A percentile compares a stretch with the other conserved stretches of the same genome.
Evolutionary conservation across 1,284 basidiomycete genomes (phyloP).

Genomic region (Trichosporon asahii): DNA sequence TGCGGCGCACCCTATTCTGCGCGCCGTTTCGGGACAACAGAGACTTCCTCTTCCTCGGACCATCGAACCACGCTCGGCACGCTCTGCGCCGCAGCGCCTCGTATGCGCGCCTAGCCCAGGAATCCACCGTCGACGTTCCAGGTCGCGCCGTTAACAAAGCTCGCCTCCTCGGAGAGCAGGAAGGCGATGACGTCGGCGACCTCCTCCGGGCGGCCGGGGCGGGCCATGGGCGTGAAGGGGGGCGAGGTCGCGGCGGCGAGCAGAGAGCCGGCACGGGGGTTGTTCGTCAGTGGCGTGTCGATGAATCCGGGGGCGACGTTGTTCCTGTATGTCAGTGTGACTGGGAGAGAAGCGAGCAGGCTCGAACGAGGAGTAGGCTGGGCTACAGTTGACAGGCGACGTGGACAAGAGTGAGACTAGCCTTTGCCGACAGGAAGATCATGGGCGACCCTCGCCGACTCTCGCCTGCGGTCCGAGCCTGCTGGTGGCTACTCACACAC

Average conservation of each 20-base stretch:
- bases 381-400: too few relatives aligned
- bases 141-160: conserved; percentile 36
- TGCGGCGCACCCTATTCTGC: too few relatives aligned
- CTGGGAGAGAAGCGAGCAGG: neutral
- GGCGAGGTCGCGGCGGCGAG: neutral
- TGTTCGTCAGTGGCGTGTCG: conserved; percentile 12
- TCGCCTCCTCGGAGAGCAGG: conserved; percentile 31
- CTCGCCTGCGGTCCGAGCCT: too few relatives aligned
- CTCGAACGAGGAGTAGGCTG: too few relatives aligned
- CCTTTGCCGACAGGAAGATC: too few relatives aligned
- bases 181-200: conserved; percentile 35
- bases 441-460: too few relatives aligned
- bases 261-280: neutral
- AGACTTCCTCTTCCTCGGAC: too few relatives aligned
- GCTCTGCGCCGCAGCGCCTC: neutral
- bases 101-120: neutral
- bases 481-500: conserved; percentile 13
- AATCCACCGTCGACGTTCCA: conserved; percentile 39
- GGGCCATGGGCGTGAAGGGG: conserved; percentile 13
- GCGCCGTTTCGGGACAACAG: too few relatives aligned
- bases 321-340: conserved; percentile 10
- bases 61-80: too few relatives aligned
- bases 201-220: conserved; percentile 31
- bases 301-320: conserved; percentile 22
- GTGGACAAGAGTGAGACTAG: too few relatives aligned